These are phyloP conservation scores for Puccinia novopanici DNA, from an alignment of 1,284 basidiomycete genomes.

Conservation along the genomic window DNA sequence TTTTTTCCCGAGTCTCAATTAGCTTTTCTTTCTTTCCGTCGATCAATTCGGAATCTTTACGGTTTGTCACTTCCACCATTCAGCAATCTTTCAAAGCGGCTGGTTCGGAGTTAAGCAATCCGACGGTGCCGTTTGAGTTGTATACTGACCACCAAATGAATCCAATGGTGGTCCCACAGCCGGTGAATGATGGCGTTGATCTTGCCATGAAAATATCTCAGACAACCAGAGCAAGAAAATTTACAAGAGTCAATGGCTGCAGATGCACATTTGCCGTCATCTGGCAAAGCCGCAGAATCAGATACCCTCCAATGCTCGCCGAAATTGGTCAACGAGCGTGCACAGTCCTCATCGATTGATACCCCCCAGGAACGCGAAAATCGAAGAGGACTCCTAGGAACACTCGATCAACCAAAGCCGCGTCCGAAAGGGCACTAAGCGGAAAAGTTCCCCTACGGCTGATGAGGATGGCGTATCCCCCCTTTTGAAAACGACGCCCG, in stretches of 20 bases:
- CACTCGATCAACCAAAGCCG: neutral
- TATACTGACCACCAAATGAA: slow-evolving; percentile 44
- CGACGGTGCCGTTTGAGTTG: slow-evolving; percentile 11
- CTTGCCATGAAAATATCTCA: neutral
- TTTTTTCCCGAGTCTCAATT: neutral
- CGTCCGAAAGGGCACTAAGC: neutral
- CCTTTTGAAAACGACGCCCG: neutral
- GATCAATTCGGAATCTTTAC: neutral
- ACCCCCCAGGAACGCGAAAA: neutral
- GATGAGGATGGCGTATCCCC: neutral
- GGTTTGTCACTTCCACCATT: neutral
- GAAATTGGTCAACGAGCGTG: neutral
- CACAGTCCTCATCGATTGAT: neutral
- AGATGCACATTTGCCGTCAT: neutral
- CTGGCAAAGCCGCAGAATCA: neutral
- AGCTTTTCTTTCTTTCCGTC: neutral
- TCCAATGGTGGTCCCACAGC: slow-evolving; percentile 1
- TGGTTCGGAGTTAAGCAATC: neutral
- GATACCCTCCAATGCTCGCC: neutral
- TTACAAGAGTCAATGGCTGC: neutral
- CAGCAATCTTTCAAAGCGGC: neutral
- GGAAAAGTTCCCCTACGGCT: neutral
- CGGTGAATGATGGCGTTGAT: neutral
- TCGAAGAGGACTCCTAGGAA: neutral
- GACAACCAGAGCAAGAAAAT: neutral